Percentiles rank a stretch among this genome's conserved stretches.
These are phyloP conservation scores for Penicillium coffeae DNA, from an alignment of 495 filamentous ascomycete species.

Conservation along the genomic window DNA sequence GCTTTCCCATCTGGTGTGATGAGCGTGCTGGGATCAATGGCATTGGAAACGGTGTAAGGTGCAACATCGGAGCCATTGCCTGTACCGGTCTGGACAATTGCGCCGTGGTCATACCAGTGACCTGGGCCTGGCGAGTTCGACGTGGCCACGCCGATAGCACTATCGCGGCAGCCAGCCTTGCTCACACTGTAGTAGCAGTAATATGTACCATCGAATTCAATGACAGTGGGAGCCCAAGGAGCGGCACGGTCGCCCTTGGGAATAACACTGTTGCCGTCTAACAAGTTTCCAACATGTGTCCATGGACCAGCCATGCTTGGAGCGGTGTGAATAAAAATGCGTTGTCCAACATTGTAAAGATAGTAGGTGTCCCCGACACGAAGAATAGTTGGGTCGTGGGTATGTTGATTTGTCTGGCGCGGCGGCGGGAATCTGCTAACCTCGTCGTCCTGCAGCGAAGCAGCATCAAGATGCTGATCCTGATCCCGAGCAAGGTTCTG, in stretches of 20 bases:
- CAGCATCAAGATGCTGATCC: background rate
- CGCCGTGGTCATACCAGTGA: constrained; percentile 51
- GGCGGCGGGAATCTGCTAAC: constrained; percentile 22
- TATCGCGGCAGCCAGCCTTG: constrained; percentile 61
- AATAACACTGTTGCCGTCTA: constrained; percentile 37
- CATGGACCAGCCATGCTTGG: constrained; percentile 39
- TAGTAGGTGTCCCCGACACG: constrained; percentile 31
- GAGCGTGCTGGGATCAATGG: constrained; percentile 68
- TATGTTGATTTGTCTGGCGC: constrained; percentile 30
- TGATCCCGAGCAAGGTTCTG: constrained; percentile 2
- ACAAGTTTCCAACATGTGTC: constrained; percentile 32
- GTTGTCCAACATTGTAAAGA: constrained; percentile 34
- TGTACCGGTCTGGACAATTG: constrained; percentile 39
- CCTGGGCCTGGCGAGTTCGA: constrained; percentile 57
- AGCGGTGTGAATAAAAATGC: constrained; percentile 34
- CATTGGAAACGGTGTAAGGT: constrained; percentile 57
- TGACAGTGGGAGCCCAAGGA: constrained; percentile 61
- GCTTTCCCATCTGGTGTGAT: constrained; percentile 39
- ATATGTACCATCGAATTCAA: constrained; percentile 52
- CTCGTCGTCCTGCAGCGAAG: constrained; percentile 7
- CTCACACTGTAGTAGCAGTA: constrained; percentile 73
- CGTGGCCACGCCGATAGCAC: constrained; percentile 68
- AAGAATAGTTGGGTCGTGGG: constrained; percentile 42
- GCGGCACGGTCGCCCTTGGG: constrained; percentile 34
- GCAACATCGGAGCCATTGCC: constrained; percentile 40